These are phyloP conservation scores for Candida labiduridarum DNA, from an alignment of 1,139 yeast genomes.

Conservation along the genomic window DNA sequence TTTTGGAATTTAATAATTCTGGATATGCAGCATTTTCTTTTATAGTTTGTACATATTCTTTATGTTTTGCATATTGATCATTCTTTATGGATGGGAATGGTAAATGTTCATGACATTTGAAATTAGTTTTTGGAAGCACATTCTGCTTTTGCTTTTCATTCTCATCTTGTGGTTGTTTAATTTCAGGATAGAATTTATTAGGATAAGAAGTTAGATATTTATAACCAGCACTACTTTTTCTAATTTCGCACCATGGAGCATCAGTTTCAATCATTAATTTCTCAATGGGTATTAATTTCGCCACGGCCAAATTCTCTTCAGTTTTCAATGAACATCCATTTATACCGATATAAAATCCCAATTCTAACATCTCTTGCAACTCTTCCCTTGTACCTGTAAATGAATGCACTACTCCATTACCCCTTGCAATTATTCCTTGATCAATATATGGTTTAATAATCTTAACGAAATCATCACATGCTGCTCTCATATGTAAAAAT, in stretches of 20 bases:
- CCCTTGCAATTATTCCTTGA: slow-evolving; percentile 35
- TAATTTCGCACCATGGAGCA: slow-evolving; percentile 97
- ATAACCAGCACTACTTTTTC: slow-evolving; percentile 79
- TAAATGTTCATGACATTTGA: slow-evolving; percentile 44
- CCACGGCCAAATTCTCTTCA: slow-evolving; percentile 70
- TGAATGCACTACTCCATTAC: slow-evolving; percentile 84
- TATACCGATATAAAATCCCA: slow-evolving; percentile 75
- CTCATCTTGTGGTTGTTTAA: slow-evolving; percentile 10
- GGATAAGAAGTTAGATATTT: slow-evolving; percentile 57
- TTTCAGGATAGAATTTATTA: slow-evolving; percentile 54
- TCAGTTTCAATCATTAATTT: slow-evolving; percentile 86
- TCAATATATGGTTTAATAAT: slow-evolving; percentile 60
- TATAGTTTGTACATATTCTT: slow-evolving; percentile 20
- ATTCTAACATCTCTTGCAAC: slow-evolving; percentile 47
- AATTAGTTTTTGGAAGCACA: slow-evolving; percentile 2
- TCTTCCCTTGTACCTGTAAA: slow-evolving; percentile 85
- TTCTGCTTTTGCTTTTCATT: slow-evolving; percentile 12
- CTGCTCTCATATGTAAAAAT: slow-evolving; percentile 86
- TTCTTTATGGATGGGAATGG: slow-evolving; percentile 69
- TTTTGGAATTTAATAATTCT: slow-evolving; percentile 14
- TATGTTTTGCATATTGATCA: slow-evolving; percentile 53
- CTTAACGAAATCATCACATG: slow-evolving; percentile 76
- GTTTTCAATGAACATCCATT: slow-evolving; percentile 92
- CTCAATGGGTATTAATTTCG: slow-evolving; percentile 64
- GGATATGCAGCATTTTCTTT: slow-evolving; percentile 16